phyloP scores from a whole-genome alignment of 495 filamentous ascomycete genomes.

The Aspergillus egyptiacus region DNA sequence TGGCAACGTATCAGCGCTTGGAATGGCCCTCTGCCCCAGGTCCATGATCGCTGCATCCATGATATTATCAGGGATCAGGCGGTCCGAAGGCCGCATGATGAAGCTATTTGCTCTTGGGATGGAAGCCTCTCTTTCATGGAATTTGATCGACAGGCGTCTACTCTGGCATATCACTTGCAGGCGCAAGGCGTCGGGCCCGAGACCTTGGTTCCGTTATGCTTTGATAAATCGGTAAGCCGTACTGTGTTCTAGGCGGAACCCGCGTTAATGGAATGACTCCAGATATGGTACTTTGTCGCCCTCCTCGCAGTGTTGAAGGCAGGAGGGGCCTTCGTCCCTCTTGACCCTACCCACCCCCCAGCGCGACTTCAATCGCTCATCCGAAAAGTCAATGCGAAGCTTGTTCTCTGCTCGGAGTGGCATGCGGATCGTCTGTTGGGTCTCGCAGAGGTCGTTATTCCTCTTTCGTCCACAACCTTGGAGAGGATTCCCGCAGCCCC shows the following conservation, averaged over 20 bases:
- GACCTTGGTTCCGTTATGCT: conserved; percentile 3
- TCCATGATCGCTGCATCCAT: conserved; percentile 2
- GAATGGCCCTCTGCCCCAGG: neutral
- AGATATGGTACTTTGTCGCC: conserved; percentile 1
- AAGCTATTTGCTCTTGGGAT: conserved; percentile 4
- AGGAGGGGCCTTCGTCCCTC: neutral
- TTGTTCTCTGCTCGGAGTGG: conserved; percentile 1
- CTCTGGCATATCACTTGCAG: neutral
- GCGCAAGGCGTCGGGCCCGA: conserved; percentile 1
- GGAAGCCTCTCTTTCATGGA: neutral
- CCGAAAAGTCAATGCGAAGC: neutral
- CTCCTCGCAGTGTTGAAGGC: neutral
- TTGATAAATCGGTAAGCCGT: conserved; percentile 2
- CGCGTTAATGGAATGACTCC: too few relatives aligned
- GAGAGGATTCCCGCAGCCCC: too few relatives aligned
- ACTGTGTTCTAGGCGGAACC: too few relatives aligned
- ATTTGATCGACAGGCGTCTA: neutral
- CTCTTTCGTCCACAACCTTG: too few relatives aligned
- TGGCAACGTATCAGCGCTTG: neutral
- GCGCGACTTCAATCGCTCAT: conserved; percentile 1
- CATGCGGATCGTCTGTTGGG: too few relatives aligned
- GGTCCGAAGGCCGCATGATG: neutral
- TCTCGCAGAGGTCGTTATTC: too few relatives aligned
- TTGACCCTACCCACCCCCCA: conserved; percentile 1
- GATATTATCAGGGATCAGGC: conserved; percentile 3